Evolutionary conservation across 257 asterid species (phyloP).

Genomic region (Salvia miltiorrhiza): DNA sequence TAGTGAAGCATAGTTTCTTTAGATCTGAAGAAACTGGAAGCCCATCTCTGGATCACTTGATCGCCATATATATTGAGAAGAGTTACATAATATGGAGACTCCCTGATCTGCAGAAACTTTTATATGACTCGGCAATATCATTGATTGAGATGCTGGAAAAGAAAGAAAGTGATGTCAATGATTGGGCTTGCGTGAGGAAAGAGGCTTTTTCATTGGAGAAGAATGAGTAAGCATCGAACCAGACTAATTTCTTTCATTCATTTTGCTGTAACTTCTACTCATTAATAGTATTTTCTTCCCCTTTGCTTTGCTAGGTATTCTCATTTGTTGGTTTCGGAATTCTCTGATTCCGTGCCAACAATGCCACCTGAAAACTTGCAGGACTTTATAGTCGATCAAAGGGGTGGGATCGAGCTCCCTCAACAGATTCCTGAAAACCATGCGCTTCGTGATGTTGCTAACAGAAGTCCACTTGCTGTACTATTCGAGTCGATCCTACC

Average conservation of each 20-base stretch:
- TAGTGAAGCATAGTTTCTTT: constrained; percentile 54
- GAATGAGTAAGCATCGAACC: constrained; percentile 60
- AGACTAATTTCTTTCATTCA: not conserved
- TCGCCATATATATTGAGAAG: constrained; percentile 72
- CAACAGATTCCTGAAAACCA: constrained; percentile 35
- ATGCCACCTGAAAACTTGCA: constrained; percentile 96
- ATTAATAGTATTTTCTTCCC: not conserved
- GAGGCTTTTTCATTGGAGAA: constrained; percentile 79
- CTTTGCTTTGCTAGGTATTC: constrained; percentile 53
- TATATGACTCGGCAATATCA: constrained; percentile 58
- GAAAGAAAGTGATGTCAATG: constrained; percentile 47
- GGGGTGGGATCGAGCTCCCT: constrained; percentile 47
- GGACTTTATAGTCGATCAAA: constrained; percentile 63
- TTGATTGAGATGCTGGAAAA: constrained; percentile 46
- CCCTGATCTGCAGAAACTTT: constrained; percentile 78
- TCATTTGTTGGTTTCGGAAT: constrained; percentile 73
- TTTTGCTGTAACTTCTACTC: not conserved
- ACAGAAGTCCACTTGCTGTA: constrained; percentile 73
- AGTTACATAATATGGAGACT: constrained; percentile 91
- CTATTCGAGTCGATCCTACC: constrained; percentile 84
- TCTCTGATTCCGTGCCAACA: constrained; percentile 77
- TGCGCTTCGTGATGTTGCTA: constrained; percentile 48
- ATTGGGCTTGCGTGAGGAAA: constrained; percentile 82
- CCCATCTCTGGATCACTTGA: constrained; percentile 79
- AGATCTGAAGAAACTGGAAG: constrained; percentile 58